Evolutionary conservation across 2,329 filamentous ascomycete species (phyloP), one percentile per base, ranked within the genome.

Genomic region (Cladosporium sp.): DNA sequence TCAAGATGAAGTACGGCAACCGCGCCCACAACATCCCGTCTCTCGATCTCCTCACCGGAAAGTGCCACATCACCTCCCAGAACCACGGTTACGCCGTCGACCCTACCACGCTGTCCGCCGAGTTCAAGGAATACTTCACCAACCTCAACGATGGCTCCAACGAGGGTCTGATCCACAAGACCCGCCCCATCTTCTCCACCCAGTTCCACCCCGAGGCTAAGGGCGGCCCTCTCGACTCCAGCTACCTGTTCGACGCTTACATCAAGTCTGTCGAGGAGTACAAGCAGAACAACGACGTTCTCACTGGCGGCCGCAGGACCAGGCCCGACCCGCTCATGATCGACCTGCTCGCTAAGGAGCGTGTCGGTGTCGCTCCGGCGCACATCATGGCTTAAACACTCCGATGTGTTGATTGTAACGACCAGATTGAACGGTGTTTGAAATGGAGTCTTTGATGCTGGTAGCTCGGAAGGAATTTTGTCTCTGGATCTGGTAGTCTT

Each of bases 1-100:
- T 95, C 75, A 97, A 97, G 82, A 83, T 98, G 74, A 97, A 97
- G 82, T 98, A 96, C 72, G 93, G 93, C 67, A 98, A 98, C 81
- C 87, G 93, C 63, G 93, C 91, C 14, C 93, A 97, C 80, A 98
- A 98, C 79, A 97, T 97, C 65, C 93, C 93, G 8, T 90, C 91
- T 56, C 78, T 97, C 54, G 92, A 97, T 70, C 78, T 96, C 70
- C 95, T 88, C 56, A 97, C 92, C 35, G 92, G 93, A 54, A 89
- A 92, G 72, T 97, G 93, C 83, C 92, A 97, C 78, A 97, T 97
- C 72, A 97, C 92, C 54, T 91, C 86, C 71, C 93, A 98, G 79
- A 97, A 97, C 77, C 93, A 97, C 75, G 93, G 93, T 58, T 98
- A 97, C 66, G 93, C 92, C 41, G 88, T 98, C 55, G 92, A 97